Evolutionary conservation across 192 early-diverging fungal genomes (phyloP), one percentile per base, ranked within the genome.

Genomic region (Paraglomus brasilianum): DNA sequence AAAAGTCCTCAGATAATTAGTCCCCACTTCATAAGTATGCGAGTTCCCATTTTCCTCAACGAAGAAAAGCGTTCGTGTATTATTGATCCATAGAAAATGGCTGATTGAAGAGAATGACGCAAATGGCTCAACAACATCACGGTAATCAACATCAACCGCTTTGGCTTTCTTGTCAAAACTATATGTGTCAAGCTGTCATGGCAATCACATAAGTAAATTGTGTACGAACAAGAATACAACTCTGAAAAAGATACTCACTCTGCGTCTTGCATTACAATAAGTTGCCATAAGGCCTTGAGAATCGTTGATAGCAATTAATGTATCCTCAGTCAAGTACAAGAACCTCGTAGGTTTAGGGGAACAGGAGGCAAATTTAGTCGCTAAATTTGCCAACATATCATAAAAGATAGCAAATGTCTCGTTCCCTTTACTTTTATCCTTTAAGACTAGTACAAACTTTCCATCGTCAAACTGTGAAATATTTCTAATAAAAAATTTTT

Each of bases 51-150:
- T 61, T 3, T 22, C 30, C 30, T 68, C 66, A 10, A 68, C 66
- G 44, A 68, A 68, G 36, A 49, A 68, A 13, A 68, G 51, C 11
- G 62, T 49, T 46, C 65, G 60, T 0, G 70, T 72, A 42, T 65
- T 56, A 36, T 49, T 72, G 14, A 72, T 62, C 15, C 62, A 72
- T 11, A 72, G 46, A 45, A 72, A 64, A 51, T 72, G 70, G 0
- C 39, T 5, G 4, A 72, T 46, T 50, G 62, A 46, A 7, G 70
- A 6, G 42, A 22, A 49, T 72, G 62, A 62, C 65, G 65, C 61
- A 46, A 72, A 17, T 49, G 70, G 19, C 14, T 22, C 17, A 72
- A 40, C 9, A 65, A 72, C 63, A 51, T 72, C 49, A 13, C 40
- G 38, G 65, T 65, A 64, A 5, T 53, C 48, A 43, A 51, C 13